Percentiles rank a stretch among this genome's conserved stretches.
Evolutionary conservation across 2,329 filamentous ascomycete species (phyloP).

Genomic region (Cordyceps militaris): DNA sequence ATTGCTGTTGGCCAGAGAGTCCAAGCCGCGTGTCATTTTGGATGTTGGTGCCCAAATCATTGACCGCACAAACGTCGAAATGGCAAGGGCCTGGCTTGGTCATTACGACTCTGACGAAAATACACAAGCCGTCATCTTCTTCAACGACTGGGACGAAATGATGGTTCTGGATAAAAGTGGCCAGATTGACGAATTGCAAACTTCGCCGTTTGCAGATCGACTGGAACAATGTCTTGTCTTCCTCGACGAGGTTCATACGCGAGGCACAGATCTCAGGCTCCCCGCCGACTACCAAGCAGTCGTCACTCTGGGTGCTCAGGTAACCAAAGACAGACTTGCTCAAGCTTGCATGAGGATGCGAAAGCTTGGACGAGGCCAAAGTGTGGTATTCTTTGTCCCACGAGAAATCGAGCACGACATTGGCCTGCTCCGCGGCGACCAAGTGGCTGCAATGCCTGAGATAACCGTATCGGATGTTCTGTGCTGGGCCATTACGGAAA

Average conservation of each 20-base stretch:
- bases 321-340: conserved; percentile 62
- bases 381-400: conserved; percentile 53
- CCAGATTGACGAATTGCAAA: conserved; percentile 41
- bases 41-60: conserved; percentile 67
- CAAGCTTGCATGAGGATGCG: conserved; percentile 60
- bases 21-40: conserved; percentile 48
- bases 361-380: conserved; percentile 60
- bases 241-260: conserved; percentile 62
- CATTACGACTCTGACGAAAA: not conserved
- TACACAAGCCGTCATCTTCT: conserved; percentile 42
- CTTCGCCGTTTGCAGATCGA: conserved; percentile 51
- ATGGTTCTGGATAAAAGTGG: conserved; percentile 44
- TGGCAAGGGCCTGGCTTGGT: conserved; percentile 48
- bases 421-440: too few species aligned
- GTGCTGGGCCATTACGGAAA: not conserved
- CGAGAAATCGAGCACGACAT: conserved; percentile 40
- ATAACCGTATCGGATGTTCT: conserved; percentile 2
- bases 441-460: too few species aligned
- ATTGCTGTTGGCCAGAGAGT: too few species aligned
- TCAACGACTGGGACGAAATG: conserved; percentile 48
- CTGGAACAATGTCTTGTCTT: conserved; percentile 57
- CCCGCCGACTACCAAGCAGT: conserved; percentile 53
- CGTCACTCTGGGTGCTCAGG: conserved; percentile 56
- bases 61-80: conserved; percentile 49
- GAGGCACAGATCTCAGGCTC: conserved; percentile 61